Evolutionary conservation across 2,329 filamentous ascomycete genomes (phyloP), one percentile per base, ranked within the genome.

Genomic region (Cryphonectria nitschkei): DNA sequence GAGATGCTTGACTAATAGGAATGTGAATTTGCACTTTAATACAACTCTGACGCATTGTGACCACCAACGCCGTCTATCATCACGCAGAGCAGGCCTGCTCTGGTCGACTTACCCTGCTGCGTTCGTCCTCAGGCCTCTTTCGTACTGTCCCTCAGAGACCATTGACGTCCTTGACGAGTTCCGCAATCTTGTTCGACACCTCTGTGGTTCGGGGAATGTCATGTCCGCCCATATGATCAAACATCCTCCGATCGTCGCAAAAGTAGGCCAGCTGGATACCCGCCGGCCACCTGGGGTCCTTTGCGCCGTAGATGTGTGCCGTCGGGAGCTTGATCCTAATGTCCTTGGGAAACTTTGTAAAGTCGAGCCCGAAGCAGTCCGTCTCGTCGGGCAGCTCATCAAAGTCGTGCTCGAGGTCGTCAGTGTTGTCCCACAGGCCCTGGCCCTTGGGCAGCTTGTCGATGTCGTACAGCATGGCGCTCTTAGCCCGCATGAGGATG

Each of bases 201-300:
- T 75, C 76, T 0, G 76, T 80, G 61, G 77, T 76, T 70, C 80
- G 73, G n/a, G 80, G 80, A 29, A 82, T 80, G 46, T 82, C 80
- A 70, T 82, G 80, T 0, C 80, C 80, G 5, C 80, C 80, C 3
- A 77, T 75, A 60, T 81, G 80, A 65, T 82, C 80, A 71, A 78
- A 82, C 73, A 78, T 74, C 32, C 72, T 75, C 26, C 76, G 73
- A 19, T 77, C 72, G 19, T 77, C 74, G 65, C 80, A 81, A 52
- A 81, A 77, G 43, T 78, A 74, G 9, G 80, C 80, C 65, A 82
- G 74, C 76, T 82, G 80, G 29, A 81, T 71, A 61, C 77, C 77
- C 2, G 77, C 73, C 13, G 81, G 79, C 75, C 77, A 80, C 63
- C 79, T 74, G 6, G 81, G 81, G 70, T 82, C 81, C 67, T 80